Evolutionary conservation across 805 yeast genomes (phyloP).

Genomic region (Metschnikowia continentalis): DNA sequence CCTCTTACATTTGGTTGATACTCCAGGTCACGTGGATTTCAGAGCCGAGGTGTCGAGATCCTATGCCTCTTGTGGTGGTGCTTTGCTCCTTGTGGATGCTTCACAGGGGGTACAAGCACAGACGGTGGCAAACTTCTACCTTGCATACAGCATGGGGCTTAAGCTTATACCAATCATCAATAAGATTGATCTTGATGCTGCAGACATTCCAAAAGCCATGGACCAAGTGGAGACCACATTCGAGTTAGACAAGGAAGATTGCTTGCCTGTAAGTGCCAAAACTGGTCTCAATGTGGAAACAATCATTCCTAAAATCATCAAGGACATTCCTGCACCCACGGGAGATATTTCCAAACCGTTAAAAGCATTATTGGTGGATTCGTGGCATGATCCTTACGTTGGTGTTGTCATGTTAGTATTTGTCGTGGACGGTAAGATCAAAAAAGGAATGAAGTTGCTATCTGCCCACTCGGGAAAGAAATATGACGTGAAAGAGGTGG

Average conservation of each 20-base stretch:
- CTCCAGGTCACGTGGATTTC: constrained; percentile 98
- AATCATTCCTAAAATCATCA: constrained; percentile 78
- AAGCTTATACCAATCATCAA: constrained; percentile 84
- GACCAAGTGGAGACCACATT: constrained; percentile 84
- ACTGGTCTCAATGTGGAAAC: constrained; percentile 77
- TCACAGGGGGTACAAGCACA: constrained; percentile 97
- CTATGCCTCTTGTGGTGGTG: constrained; percentile 96
- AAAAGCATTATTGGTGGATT: constrained; percentile 83
- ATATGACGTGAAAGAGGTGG: constrained; percentile 89
- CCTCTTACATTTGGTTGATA: constrained; percentile 84
- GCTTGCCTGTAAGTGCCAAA: constrained; percentile 86
- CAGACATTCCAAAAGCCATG: constrained; percentile 74
- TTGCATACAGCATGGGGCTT: constrained; percentile 82
- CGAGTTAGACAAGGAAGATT: constrained; percentile 70
- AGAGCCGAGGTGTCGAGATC: constrained; percentile 90
- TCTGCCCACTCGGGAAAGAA: constrained; percentile 73
- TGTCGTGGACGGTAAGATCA: constrained; percentile 77
- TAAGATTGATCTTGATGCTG: constrained; percentile 85
- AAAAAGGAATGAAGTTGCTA: constrained; percentile 67
- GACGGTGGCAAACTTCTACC: constrained; percentile 93
- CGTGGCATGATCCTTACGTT: constrained; percentile 92
- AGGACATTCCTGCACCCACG: constrained; percentile 73
- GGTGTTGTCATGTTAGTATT: constrained; percentile 87
- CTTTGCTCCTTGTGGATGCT: constrained; percentile 85
- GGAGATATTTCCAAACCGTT: constrained; percentile 54